Base-by-base conservation (phyloP, 1,284 basidiomycete species). In the Trichosporon inkin region DNA sequence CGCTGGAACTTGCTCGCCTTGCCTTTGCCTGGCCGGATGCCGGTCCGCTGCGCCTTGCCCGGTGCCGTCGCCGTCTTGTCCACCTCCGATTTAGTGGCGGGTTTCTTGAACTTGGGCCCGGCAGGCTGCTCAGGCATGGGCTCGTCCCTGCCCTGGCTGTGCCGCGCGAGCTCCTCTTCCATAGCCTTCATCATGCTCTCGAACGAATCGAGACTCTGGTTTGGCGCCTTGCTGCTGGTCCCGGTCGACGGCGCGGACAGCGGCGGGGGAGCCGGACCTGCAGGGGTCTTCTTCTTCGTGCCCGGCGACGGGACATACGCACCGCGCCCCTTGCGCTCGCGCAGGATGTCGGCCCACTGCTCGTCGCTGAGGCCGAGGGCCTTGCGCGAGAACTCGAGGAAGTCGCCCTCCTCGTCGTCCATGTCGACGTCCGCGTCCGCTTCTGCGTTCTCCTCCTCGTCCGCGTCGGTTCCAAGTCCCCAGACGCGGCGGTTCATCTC, bases 171-270 rank as follows among this genome's bases (percentile, higher is more conserved):
- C 68, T 94, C 90, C 17, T 81, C 83, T 68, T 98, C 94, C 88
- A 97, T 91, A 1, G 91, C 91, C 69, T 86, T 84, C 94, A 97
- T 97, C 39, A 97, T 88, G 7, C 87, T 84, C 70, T 98, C 94
- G 67, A 97, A 97, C 0, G 90, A 90, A 72, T 92, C 84, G n/a
- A 97, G 81, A 54, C 86, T 84, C 5, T 85, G 82, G 71, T 92
- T 80, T 10, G 68, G 67, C 28, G 8, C 28, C 34, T 55, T 44
- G 8, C 53, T 22, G 32, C 55, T 55, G 2, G 56, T 19, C 28
- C 16, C 19, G 6, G 56, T 14, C 6, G 59, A 14, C 20, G 53
- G 10, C 10, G 54, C 32, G n/a, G 44, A 19, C 16, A 14, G 11
- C 4, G 22, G 35, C 6, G 55, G 19, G 4, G 16, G 10, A 19